phyloP scores from a whole-genome alignment of 2,329 filamentous ascomycete species.

The Cytospora schulzeri region DNA sequence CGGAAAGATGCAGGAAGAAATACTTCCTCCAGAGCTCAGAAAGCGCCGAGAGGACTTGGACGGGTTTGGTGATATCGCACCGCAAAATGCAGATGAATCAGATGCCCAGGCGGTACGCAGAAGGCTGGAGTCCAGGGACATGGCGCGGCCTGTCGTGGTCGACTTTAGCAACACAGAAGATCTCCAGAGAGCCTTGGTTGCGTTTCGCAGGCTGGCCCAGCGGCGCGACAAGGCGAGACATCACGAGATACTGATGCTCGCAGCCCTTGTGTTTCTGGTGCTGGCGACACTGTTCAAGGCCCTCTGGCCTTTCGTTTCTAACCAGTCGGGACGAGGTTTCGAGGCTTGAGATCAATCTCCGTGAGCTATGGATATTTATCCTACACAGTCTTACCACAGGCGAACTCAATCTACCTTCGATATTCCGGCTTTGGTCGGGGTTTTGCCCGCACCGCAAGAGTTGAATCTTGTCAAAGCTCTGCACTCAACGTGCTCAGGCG shows the following conservation, averaged over 20 bases:
- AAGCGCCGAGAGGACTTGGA: background rate
- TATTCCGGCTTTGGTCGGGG: background rate
- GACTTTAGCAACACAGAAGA: slow-evolving; percentile 4
- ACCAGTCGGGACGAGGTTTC: background rate
- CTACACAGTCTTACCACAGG: background rate
- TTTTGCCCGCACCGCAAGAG: background rate
- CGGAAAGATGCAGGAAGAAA: slow-evolving; percentile 10
- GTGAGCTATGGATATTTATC: background rate
- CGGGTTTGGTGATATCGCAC: background rate
- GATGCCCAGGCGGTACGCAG: background rate
- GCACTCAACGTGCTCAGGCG: background rate
- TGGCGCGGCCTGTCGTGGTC: background rate
- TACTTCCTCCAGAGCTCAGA: slow-evolving; percentile 1
- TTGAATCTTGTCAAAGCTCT: background rate
- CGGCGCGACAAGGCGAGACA: slow-evolving; percentile 6
- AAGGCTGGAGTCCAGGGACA: background rate
- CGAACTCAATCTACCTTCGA: background rate
- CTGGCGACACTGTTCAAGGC: slow-evolving; percentile 4
- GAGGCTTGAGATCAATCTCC: background rate
- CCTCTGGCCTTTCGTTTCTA: slow-evolving; percentile 4
- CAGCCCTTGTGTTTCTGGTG: slow-evolving; percentile 2
- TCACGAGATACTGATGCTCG: slow-evolving; percentile 8
- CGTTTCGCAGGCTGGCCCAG: background rate
- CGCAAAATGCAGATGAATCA: background rate
- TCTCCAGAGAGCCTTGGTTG: slow-evolving; percentile 5